These are phyloP conservation scores for Sphagnum fallax DNA, from an alignment of 228 moss, liverwort and hornwort genomes.

Conservation along the genomic window DNA sequence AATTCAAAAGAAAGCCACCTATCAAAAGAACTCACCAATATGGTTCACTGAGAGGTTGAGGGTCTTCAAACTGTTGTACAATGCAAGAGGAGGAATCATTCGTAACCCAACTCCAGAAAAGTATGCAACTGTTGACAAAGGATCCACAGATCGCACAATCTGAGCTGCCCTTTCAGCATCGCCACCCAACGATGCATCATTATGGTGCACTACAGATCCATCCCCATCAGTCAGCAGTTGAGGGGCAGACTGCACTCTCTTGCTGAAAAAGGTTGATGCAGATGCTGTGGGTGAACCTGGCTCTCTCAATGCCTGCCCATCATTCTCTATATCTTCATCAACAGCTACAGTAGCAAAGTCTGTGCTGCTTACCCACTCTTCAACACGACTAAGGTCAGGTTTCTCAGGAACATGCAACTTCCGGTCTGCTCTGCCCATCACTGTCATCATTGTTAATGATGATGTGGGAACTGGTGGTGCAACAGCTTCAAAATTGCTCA, in stretches of 20 bases:
- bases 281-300: slow-evolving; percentile 54
- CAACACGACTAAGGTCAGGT: slow-evolving; percentile 57
- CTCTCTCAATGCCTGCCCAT: slow-evolving; percentile 25
- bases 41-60: slow-evolving; percentile 77
- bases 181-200: slow-evolving; percentile 10
- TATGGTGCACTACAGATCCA: slow-evolving; percentile 17
- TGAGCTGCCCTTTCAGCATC: slow-evolving; percentile 56
- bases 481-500: background rate
- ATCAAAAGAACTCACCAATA: slow-evolving; percentile 28
- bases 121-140: slow-evolving; percentile 77
- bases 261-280: slow-evolving; percentile 62
- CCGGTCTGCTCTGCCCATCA: slow-evolving; percentile 4
- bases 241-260: slow-evolving; percentile 17
- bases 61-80: slow-evolving; percentile 61
- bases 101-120: slow-evolving; percentile 77
- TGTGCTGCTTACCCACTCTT: slow-evolving; percentile 76
- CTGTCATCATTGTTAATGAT: background rate
- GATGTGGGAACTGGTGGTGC: background rate
- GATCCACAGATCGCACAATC: slow-evolving; percentile 62
- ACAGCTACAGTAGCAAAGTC: slow-evolving; percentile 26
- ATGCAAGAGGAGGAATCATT: slow-evolving; percentile 57
- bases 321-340: slow-evolving; percentile 31
- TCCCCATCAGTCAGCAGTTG: slow-evolving; percentile 19
- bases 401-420: slow-evolving; percentile 19
- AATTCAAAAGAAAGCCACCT: too few species aligned